Evolutionary conservation across 176 grass and related monocot genomes (phyloP).

Genomic region (sorghum (Sorghum bicolor)): Sorghum_bicolor_NCBIv3 NC_012870.2:14184001-14184500

Average conservation of each 20-base stretch:
- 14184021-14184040: conserved; percentile 79
- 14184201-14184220: background rate
- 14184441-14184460: background rate
- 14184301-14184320: background rate
- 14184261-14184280: background rate
- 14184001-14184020: conserved; percentile 95
- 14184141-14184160: background rate
- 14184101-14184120: background rate
- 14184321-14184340: background rate
- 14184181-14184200: background rate
- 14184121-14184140: background rate
- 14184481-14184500: background rate
- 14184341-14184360: background rate
- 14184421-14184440: background rate
- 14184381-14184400: background rate
- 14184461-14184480: background rate
- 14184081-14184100: background rate
- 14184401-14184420: background rate
- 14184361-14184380: background rate
- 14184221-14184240: background rate
- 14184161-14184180: background rate
- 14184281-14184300: background rate
- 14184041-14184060: conserved; percentile 28
- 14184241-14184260: background rate
- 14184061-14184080: background rate